A percentile compares a stretch with the other conserved stretches of the same genome.
Conservation (phyloP, 2,329 filamentous ascomycete genomes). For the Cladosporium colombiae region DNA sequence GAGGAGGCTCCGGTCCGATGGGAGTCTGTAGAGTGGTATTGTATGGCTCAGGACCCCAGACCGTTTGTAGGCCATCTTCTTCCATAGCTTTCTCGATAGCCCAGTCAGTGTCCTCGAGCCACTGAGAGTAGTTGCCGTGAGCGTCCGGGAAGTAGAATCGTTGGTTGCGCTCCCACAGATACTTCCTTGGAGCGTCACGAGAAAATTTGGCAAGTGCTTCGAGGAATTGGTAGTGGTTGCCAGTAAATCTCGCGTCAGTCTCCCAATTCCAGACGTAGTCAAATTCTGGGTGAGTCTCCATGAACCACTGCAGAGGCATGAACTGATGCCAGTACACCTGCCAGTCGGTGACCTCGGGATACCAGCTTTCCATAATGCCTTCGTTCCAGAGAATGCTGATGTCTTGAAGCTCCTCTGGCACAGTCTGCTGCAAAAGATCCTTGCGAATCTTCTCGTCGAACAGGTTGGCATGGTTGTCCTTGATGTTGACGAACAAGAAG, state of each 20-base stretch:
- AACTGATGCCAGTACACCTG: constrained; percentile 61
- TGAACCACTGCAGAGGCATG: constrained; percentile 74
- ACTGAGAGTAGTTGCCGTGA: constrained; percentile 53
- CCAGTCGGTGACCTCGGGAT: constrained; percentile 51
- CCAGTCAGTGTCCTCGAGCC: constrained; percentile 46
- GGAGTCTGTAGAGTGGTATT: constrained; percentile 68
- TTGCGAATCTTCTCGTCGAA: constrained; percentile 63
- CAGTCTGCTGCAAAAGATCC: constrained; percentile 59
- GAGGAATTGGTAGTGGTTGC: constrained; percentile 79
- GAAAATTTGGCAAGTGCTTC: constrained; percentile 61
- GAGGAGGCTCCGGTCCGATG: constrained; percentile 73
- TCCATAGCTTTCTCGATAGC: constrained; percentile 43
- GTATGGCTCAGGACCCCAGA: constrained; percentile 84
- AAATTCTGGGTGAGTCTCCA: constrained; percentile 73
- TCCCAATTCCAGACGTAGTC: constrained; percentile 86
- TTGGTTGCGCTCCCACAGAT: constrained; percentile 60
- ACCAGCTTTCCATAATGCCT: constrained; percentile 49
- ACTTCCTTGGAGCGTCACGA: constrained; percentile 56
- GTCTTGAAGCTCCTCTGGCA: constrained; percentile 69
- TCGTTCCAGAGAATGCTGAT: constrained; percentile 77
- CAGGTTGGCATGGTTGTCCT: constrained; percentile 58
- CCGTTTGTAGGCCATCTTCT: constrained; percentile 53
- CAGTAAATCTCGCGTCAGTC: constrained; percentile 76
- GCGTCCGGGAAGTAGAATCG: constrained; percentile 57
- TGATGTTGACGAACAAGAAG: constrained; percentile 51